phyloP scores from a whole-genome alignment of 2,329 filamentous ascomycete species.

The Endothia cerciana region DNA sequence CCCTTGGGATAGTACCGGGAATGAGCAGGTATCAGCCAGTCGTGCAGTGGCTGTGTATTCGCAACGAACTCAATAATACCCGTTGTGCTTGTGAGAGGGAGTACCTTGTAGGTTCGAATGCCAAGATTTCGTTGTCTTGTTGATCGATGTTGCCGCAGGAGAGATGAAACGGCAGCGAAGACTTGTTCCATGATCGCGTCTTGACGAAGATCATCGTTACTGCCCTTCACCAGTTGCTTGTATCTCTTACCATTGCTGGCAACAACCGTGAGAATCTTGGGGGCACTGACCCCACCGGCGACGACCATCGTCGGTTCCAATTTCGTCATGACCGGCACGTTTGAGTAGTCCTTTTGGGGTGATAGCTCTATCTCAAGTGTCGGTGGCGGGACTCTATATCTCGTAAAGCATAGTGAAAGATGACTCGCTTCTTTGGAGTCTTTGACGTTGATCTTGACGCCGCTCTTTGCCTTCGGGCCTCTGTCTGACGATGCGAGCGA shows the following conservation, averaged over 20 bases:
- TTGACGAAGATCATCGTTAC: conserved; percentile 93
- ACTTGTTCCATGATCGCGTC: conserved; percentile 99
- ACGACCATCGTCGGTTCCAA: conserved; percentile 80
- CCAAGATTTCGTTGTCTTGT: conserved; percentile 87
- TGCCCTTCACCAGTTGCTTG: conserved; percentile 93
- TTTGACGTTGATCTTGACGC: conserved; percentile 62
- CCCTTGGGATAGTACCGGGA: conserved; percentile 84
- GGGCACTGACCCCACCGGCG: conserved; percentile 86
- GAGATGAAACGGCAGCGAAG: conserved; percentile 90
- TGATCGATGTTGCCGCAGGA: conserved; percentile 82
- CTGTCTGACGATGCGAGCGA: conserved; percentile 53
- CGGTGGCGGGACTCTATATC: conserved; percentile 78
- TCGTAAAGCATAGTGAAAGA: conserved; percentile 65
- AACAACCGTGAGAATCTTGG: conserved; percentile 86
- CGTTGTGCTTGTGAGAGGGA: conserved; percentile 81
- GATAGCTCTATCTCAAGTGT: conserved; percentile 84
- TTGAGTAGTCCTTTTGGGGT: conserved; percentile 73
- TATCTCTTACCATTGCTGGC: conserved; percentile 78
- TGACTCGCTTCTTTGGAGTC: conserved; percentile 65
- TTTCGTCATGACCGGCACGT: conserved; percentile 72
- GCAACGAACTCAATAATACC: conserved; percentile 97
- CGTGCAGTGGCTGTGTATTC: conserved; percentile 88
- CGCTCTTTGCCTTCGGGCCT: conserved; percentile 53
- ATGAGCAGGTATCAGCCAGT: conserved; percentile 91
- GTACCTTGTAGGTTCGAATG: conserved; percentile 95